Evolutionary conservation across 345 rosid species (phyloP).

Genomic region (Populus nigra): DNA sequence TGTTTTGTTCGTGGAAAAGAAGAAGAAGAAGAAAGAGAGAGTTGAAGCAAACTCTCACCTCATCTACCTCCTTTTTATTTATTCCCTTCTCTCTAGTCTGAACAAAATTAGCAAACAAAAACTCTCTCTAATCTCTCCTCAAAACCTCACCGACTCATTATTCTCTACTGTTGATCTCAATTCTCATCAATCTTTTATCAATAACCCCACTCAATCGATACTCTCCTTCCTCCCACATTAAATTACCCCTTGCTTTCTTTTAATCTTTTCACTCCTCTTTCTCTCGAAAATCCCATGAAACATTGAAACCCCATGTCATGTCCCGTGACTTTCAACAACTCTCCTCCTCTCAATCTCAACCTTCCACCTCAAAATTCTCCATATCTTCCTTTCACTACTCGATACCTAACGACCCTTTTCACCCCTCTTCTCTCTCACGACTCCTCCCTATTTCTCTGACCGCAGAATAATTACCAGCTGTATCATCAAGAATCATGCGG

Average conservation of each 20-base stretch:
- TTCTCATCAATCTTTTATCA: constrained; percentile 33
- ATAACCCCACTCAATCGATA: constrained; percentile 11
- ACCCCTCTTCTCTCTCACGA: constrained; percentile 34
- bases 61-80: neutral
- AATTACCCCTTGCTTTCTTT: constrained; percentile 7
- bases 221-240: neutral
- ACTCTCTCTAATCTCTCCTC: neutral
- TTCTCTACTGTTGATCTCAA: neutral
- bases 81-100: neutral
- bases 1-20: neutral
- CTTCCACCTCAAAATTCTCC: neutral
- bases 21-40: neutral
- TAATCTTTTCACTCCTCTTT: constrained; percentile 3
- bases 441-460: constrained; percentile 7
- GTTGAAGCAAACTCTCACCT: neutral
- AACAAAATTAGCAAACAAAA: neutral
- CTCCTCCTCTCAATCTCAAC: neutral
- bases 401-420: neutral
- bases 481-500: constrained; percentile 42
- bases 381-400: neutral
- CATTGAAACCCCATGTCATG: constrained; percentile 13
- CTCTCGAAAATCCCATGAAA: constrained; percentile 23
- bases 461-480: neutral
- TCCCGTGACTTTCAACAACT: constrained; percentile 35
- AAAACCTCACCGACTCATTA: neutral